A percentile compares a stretch with the other conserved stretches of the same genome.
Evolutionary conservation across 257 asterid genomes (phyloP).

Genomic region (Prunella vulgaris): DNA sequence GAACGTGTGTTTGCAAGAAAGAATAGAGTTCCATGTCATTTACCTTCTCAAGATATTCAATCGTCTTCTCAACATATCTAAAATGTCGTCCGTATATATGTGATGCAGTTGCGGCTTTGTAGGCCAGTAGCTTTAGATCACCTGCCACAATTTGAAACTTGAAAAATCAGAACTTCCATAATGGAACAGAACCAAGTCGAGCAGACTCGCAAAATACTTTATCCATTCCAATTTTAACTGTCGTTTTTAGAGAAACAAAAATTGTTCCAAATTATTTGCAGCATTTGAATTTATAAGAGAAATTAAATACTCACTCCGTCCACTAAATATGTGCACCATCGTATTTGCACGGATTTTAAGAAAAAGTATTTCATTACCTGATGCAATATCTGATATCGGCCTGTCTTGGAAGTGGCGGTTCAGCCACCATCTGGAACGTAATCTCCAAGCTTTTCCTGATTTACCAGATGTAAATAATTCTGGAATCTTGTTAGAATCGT

Average conservation of each 20-base stretch:
- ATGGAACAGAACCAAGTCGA: background rate
- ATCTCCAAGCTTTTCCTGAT: conserved; percentile 54
- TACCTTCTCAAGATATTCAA: conserved; percentile 37
- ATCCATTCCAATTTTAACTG: too few species aligned
- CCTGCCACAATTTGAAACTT: conserved; percentile 33
- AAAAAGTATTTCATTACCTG: conserved; percentile 49
- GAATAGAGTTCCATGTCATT: conserved; percentile 44
- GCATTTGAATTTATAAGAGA: too few species aligned
- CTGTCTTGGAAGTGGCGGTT: conserved; percentile 57
- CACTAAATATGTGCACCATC: too few species aligned
- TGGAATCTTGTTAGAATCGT: conserved; percentile 40
- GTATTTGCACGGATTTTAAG: too few species aligned
- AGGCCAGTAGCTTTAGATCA: conserved; percentile 51
- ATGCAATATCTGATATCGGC: conserved; percentile 44
- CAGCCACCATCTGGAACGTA: conserved; percentile 88
- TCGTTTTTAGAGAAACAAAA: too few species aligned
- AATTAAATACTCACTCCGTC: too few species aligned
- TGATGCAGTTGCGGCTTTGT: conserved; percentile 74
- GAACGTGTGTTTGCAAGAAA: conserved; percentile 43
- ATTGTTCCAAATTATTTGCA: too few species aligned
- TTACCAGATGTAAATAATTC: conserved; percentile 41
- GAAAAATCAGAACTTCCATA: background rate
- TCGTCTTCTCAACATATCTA: conserved; percentile 43
- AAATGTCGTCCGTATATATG: conserved; percentile 67
- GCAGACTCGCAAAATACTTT: background rate